Conservation (phyloP, 345 rosid species). For the Citrus trifoliata region DNA sequence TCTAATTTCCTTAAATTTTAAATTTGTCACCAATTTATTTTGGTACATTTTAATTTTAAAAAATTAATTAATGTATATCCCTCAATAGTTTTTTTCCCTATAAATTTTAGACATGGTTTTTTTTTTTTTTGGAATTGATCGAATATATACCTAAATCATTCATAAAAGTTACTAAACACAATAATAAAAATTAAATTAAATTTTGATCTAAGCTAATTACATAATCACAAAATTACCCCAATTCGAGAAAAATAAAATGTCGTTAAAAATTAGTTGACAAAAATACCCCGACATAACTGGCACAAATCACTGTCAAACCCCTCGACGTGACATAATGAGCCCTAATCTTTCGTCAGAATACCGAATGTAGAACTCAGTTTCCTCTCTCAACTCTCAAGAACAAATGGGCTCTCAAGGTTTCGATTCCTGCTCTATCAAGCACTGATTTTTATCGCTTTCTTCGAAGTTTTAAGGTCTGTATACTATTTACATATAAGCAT, state of each 20-base stretch:
- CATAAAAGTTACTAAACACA: no score
- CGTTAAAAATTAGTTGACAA: not conserved
- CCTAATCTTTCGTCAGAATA: constrained; percentile 29
- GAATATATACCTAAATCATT: no score
- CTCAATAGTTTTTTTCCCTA: no score
- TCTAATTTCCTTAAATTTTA: no score
- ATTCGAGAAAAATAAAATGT: not conserved
- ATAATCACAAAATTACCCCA: not conserved
- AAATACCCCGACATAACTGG: not conserved
- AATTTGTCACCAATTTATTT: no score
- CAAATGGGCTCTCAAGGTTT: not conserved
- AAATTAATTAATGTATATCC: no score
- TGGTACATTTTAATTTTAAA: no score
- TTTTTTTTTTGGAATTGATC: no score
- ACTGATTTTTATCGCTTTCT: not conserved
- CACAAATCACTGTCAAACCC: constrained; percentile 3
- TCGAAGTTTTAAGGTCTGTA: constrained; percentile 13
- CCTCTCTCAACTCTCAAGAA: not conserved
- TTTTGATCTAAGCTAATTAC: not conserved
- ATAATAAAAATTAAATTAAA: no score
- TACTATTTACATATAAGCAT: not conserved
- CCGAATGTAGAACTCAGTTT: not conserved
- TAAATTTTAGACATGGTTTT: no score
- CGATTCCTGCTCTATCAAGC: not conserved
- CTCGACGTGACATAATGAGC: constrained; percentile 24